Conservation (phyloP, 352 stramenopile species). For the Pelagophyceae sp. region DNA sequence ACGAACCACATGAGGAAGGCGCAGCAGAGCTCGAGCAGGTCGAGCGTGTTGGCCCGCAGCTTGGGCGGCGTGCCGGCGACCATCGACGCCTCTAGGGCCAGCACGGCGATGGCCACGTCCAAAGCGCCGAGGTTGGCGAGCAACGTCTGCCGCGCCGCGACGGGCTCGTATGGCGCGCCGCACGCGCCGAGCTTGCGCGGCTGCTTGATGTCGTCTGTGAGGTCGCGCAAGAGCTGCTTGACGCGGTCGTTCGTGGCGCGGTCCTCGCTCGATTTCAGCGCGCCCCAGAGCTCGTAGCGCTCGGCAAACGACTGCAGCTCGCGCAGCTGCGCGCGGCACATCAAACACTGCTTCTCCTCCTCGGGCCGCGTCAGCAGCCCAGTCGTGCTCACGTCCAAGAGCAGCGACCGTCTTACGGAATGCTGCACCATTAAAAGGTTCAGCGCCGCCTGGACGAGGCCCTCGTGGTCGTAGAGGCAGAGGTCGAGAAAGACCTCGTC, state of each 20-base stretch:
- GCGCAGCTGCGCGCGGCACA: constrained; percentile 23
- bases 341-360: constrained; percentile 24
- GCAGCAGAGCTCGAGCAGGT: constrained; percentile 29
- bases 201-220: constrained; percentile 27
- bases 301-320: constrained; percentile 30
- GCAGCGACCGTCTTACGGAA: constrained; percentile 19
- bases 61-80: background rate
- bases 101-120: constrained; percentile 28
- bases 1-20: constrained; percentile 34
- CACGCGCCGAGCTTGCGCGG: constrained; percentile 7
- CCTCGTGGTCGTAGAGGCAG: constrained; percentile 31
- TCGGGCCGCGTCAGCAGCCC: constrained; percentile 27
- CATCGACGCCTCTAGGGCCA: constrained; percentile 26
- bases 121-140: constrained; percentile 33
- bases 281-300: constrained; percentile 33
- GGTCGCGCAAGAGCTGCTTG: constrained; percentile 26
- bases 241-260: constrained; percentile 25
- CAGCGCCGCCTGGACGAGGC: constrained; percentile 30
- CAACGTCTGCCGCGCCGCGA: constrained; percentile 30
- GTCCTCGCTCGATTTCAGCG: constrained; percentile 26
- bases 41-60: constrained; percentile 16
- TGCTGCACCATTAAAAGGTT: constrained; percentile 34
- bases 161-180: constrained; percentile 19
- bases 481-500: constrained; percentile 32
- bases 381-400: constrained; percentile 28